Conservation (phyloP, 2,329 filamentous ascomycete species). For the Pseudogymnoascus sp. region DNA sequence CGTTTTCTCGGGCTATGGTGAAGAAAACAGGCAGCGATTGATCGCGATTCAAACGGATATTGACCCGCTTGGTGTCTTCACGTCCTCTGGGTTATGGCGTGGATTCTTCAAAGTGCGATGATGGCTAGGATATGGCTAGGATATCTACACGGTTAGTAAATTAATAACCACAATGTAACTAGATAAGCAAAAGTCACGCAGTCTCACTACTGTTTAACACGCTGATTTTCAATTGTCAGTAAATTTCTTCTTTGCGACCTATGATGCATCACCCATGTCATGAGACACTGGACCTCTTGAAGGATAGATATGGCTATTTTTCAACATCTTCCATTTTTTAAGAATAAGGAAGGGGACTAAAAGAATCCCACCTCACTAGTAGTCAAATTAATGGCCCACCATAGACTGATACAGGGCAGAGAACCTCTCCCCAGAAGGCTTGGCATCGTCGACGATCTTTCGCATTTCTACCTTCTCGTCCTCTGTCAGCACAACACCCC, state of each 20-base stretch:
- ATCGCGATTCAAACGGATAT: conserved; percentile 10
- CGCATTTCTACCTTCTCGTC: background rate
- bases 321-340: background rate
- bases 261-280: background rate
- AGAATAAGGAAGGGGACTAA: background rate
- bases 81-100: too few relatives aligned
- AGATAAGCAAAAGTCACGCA: background rate
- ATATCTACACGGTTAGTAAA: background rate
- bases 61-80: conserved; percentile 16
- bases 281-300: background rate
- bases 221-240: background rate
- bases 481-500: background rate
- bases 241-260: background rate
- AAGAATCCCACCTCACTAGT: background rate
- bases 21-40: conserved; percentile 12
- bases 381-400: background rate
- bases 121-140: background rate
- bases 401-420: background rate
- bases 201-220: background rate
- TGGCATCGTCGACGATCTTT: background rate
- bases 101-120: conserved; percentile 10
- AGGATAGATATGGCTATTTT: background rate
- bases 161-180: background rate
- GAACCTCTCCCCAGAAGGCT: background rate
- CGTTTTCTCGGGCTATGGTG: conserved; percentile 15